Base-by-base conservation (phyloP, 1,139 yeast genomes). In the Saccharomyces hybrid region DNA sequence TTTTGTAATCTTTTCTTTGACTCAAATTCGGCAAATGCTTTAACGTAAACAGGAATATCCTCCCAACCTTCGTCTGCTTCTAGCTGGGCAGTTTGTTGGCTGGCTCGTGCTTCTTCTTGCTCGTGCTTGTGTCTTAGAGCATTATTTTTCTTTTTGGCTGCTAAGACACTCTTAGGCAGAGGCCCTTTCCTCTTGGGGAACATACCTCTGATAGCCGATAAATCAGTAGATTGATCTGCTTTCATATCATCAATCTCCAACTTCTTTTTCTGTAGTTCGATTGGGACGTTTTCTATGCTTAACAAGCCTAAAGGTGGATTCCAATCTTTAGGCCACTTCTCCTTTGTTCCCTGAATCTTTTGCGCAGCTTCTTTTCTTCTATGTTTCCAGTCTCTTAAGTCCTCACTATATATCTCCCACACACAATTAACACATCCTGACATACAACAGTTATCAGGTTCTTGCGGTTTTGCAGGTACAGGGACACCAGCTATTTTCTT, bases 391-490 rank as follows among this genome's bases (percentile, higher is more conserved):
- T 89, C 90, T 60, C 82, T 84, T 52, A 91, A 65, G 68, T 93
- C 98, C 54, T 91, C 97, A 62, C 86, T 84, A 69, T 82, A 93
- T 55, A 88, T 73, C 63, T 91, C 97, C 98, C 98, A 93, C 1
- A 93, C 98, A 71, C 99, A 93, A 70, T 91, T 88, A 46, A 89
- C 83, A 70, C 99, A 93, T 1, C 99, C 99, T 60, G 95, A 85
- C 96, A 90, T 90, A 70, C 99, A 93, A 70, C 99, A 93, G 69
- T 91, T 90, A 64, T 90, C 96, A 2, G 98, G 98, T 64, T 89
- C 96, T 4, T 74, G 76, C 1, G 99, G 99, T 64, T 78, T 79
- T 16, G 80, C 81, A 2, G 96, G 96, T 0, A 93, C 96, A 2
- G 69, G 69, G 0, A 91, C 74, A 0, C 97, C 97, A 0, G 83